Conservation (phyloP, 169 alveolate genomes). For the Plasmodium vivax region DNA sequence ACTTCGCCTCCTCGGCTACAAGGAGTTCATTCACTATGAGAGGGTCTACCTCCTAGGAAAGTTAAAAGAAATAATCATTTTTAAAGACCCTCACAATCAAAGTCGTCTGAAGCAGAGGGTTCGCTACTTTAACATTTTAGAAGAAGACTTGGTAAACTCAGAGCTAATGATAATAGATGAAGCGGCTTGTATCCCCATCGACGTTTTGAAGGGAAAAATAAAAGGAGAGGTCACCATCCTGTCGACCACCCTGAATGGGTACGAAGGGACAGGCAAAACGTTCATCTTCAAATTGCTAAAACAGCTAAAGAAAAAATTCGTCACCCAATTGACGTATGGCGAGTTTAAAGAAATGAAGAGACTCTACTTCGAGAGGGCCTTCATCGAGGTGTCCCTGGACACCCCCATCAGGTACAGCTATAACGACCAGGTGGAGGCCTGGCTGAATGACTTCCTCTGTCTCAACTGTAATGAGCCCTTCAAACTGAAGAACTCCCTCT, state of each 20-base stretch:
- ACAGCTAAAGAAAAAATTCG: constrained; percentile 84
- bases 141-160: constrained; percentile 79
- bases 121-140: constrained; percentile 43
- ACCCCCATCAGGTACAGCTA: constrained; percentile 98
- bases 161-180: constrained; percentile 99
- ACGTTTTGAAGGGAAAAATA: constrained; percentile 93
- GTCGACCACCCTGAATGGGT: constrained; percentile 99
- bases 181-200: constrained; percentile 99
- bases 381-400: constrained; percentile 75
- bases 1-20: constrained; percentile 91
- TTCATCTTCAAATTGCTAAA: constrained; percentile 96
- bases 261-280: constrained; percentile 99
- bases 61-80: constrained; percentile 74
- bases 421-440: constrained; percentile 97
- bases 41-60: constrained; percentile 77
- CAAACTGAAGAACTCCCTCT: constrained; percentile 87
- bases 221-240: constrained; percentile 95
- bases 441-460: constrained; percentile 96
- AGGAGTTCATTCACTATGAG: constrained; percentile 93
- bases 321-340: constrained; percentile 50
- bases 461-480: constrained; percentile 96
- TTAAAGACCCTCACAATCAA: constrained; percentile 6
- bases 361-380: constrained; percentile 70
- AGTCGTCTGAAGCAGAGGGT: constrained; percentile 79
- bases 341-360: constrained; percentile 38